Conservation (phyloP, 2,329 filamentous ascomycete genomes). For the Aaosphaeria arxii region DNA sequence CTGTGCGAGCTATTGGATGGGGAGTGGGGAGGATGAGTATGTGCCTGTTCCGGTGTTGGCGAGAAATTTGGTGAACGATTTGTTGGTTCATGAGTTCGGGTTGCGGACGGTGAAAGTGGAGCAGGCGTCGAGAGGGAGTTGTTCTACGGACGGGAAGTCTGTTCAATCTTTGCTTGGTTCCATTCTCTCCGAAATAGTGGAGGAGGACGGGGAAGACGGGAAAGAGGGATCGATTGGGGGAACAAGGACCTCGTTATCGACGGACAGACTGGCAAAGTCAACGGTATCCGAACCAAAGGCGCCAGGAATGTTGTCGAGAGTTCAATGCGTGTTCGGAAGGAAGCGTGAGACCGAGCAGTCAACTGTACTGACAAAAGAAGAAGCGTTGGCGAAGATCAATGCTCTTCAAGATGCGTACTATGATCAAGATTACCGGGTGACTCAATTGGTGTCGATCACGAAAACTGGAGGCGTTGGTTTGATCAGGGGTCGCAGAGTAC, state of each 20-base stretch:
- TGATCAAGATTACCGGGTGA: background rate
- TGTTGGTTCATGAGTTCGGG: constrained; percentile 31
- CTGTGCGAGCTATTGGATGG: constrained; percentile 28
- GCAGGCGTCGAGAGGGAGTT: too few relatives aligned
- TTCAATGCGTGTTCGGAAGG: too few relatives aligned
- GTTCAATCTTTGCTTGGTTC: background rate
- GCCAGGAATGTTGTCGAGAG: too few relatives aligned
- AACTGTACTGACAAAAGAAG: constrained; percentile 9
- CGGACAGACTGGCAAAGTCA: too few relatives aligned
- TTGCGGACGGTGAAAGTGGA: constrained; percentile 10
- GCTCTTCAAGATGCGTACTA: constrained; percentile 19
- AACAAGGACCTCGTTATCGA: too few relatives aligned
- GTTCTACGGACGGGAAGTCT: too few relatives aligned
- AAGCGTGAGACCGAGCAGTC: background rate
- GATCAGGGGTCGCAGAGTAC: constrained; percentile 29
- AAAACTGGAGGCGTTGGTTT: constrained; percentile 36
- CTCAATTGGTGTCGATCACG: constrained; percentile 27
- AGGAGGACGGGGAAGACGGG: background rate
- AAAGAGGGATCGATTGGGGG: background rate
- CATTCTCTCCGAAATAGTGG: background rate
- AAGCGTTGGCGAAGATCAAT: constrained; percentile 12
- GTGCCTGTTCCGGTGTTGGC: constrained; percentile 29
- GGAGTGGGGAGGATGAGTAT: constrained; percentile 31
- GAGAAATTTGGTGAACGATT: constrained; percentile 32
- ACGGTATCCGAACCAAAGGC: too few relatives aligned